Percentiles rank a stretch among this genome's conserved stretches.
These are phyloP conservation scores for Salix udensis DNA, from an alignment of 345 rosid genomes.

Conservation along the genomic window DNA sequence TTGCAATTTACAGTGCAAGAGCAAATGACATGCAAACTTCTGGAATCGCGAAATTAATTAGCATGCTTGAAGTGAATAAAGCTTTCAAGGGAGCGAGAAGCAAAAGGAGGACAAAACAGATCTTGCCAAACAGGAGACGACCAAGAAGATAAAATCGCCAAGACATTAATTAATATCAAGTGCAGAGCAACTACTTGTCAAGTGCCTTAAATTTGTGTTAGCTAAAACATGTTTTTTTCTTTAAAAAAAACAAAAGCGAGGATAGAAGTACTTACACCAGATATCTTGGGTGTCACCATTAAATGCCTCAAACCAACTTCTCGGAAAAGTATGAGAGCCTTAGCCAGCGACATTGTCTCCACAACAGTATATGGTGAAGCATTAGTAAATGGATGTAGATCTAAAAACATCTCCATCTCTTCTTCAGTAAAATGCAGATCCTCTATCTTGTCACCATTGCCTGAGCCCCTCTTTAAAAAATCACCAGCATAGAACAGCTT, in stretches of 20 bases:
- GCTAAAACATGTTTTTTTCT: not conserved
- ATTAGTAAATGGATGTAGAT: conserved; percentile 80
- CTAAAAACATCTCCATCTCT: conserved; percentile 86
- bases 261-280: conserved; percentile 47
- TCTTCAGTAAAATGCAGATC: conserved; percentile 66
- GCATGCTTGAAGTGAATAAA: not conserved
- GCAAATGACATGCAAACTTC: not conserved
- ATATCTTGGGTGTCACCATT: conserved; percentile 69
- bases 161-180: not conserved
- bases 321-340: conserved; percentile 78
- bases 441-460: conserved; percentile 51
- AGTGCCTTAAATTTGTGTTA: not conserved
- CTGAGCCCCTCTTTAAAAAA: conserved; percentile 77
- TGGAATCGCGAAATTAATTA: not conserved
- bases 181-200: not conserved
- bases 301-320: conserved; percentile 85
- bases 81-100: not conserved
- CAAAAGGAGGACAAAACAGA: not conserved
- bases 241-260: not conserved
- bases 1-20: not conserved
- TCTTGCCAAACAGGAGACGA: not conserved
- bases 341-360: conserved; percentile 92
- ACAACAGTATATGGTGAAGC: conserved; percentile 91
- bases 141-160: not conserved
- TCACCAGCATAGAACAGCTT: conserved; percentile 50